A percentile compares a stretch with the other conserved stretches of the same genome.
phyloP scores from a whole-genome alignment of 2,329 filamentous ascomycete genomes.

The Lachnellula occidentalis region DNA sequence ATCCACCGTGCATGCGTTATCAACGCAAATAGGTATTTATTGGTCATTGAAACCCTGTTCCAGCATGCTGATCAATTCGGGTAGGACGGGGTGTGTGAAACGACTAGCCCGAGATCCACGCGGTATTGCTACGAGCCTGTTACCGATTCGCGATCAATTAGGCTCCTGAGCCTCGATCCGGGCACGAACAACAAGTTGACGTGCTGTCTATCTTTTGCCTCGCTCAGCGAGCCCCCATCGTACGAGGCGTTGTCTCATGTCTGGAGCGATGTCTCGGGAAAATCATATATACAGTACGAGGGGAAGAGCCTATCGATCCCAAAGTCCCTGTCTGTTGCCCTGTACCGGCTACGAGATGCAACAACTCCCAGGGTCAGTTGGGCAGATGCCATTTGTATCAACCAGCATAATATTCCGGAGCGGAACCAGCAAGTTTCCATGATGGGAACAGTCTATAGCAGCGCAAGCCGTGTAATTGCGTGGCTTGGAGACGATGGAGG shows the following conservation, averaged over 20 bases:
- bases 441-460: background rate
- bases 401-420: background rate
- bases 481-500: background rate
- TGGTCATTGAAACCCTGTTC: background rate
- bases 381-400: background rate
- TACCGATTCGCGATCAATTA: background rate
- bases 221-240: background rate
- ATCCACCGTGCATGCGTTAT: background rate
- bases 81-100: background rate
- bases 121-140: background rate
- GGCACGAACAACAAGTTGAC: background rate
- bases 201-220: background rate
- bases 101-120: background rate
- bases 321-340: background rate
- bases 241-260: background rate
- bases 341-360: background rate
- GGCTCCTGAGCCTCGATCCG: background rate
- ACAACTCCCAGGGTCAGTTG: background rate
- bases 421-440: background rate
- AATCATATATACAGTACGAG: background rate
- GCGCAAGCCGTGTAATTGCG: background rate
- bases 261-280: background rate
- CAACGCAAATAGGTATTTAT: background rate
- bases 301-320: background rate
- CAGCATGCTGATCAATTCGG: background rate